A percentile compares a stretch with the other conserved stretches of the same genome.
Conservation (phyloP, 345 rosid species). For the Euphorbia peplus region DNA sequence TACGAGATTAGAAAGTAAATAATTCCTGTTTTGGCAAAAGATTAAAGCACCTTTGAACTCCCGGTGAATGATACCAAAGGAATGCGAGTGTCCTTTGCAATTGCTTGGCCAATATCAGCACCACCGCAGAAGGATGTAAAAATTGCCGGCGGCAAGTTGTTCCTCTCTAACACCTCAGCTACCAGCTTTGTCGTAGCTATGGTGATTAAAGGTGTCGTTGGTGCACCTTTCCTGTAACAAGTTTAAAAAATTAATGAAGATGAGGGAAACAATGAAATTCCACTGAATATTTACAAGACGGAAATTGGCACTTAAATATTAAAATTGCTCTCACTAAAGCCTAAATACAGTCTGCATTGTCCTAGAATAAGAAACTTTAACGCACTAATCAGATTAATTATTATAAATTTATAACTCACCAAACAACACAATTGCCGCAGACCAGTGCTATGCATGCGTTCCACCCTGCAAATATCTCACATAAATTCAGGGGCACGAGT, state of each 20-base stretch:
- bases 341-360: not conserved
- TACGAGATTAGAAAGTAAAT: no score
- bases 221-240: conserved; percentile 89
- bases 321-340: no score
- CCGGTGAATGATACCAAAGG: conserved; percentile 92
- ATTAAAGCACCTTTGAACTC: conserved; percentile 67
- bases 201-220: conserved; percentile 89
- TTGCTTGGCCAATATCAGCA: conserved; percentile 89
- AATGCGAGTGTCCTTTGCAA: conserved; percentile 75
- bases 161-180: conserved; percentile 79
- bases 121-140: conserved; percentile 95
- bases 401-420: conserved; percentile 51
- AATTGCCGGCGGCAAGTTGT: conserved; percentile 84
- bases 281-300: no score
- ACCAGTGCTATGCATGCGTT: conserved; percentile 97
- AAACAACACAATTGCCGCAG: conserved; percentile 94
- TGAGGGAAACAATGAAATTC: no score
- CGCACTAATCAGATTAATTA: not conserved
- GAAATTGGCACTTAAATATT: no score
- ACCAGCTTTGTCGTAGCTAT: conserved; percentile 89
- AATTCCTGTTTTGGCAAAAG: not conserved
- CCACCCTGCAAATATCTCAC: conserved; percentile 56
- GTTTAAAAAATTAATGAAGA: not conserved
- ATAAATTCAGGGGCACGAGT: not conserved
- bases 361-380: not conserved